Evolutionary conservation across 805 yeast species (phyloP).

Genomic region (Nakazawaea ambrosiae): DNA sequence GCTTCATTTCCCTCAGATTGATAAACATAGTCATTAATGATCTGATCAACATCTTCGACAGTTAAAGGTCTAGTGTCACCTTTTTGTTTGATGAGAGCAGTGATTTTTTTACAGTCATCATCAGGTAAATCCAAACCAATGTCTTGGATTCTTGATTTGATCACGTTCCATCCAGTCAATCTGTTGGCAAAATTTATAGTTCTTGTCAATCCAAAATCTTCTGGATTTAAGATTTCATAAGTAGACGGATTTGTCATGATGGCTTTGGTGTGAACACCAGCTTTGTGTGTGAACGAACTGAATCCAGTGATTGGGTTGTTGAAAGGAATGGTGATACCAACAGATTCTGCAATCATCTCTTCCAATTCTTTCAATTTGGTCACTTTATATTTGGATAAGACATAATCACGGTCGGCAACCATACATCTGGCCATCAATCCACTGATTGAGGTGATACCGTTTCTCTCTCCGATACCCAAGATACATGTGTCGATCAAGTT

Average conservation of each 20-base stretch:
- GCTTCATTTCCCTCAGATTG: constrained; percentile 32
- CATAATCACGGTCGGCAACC: constrained; percentile 54
- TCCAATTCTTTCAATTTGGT: constrained; percentile 51
- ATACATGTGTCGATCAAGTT: constrained; percentile 52
- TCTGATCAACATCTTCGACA: constrained; percentile 56
- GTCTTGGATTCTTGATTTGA: constrained; percentile 54
- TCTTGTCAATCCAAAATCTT: constrained; percentile 54
- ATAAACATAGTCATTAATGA: constrained; percentile 38
- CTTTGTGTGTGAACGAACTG: constrained; percentile 60
- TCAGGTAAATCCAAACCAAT: constrained; percentile 48
- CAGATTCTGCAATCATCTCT: constrained; percentile 52
- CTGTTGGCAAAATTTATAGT: constrained; percentile 56
- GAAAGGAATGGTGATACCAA: constrained; percentile 52
- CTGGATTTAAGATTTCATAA: constrained; percentile 51
- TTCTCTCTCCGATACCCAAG: constrained; percentile 58
- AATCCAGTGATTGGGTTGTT: constrained; percentile 59
- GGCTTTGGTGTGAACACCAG: constrained; percentile 59
- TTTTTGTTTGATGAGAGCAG: constrained; percentile 45
- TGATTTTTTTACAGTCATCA: constrained; percentile 51
- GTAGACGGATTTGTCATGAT: constrained; percentile 59
- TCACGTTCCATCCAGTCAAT: constrained; percentile 59
- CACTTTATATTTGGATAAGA: constrained; percentile 49
- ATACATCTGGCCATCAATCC: constrained; percentile 61
- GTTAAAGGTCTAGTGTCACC: constrained; percentile 56
- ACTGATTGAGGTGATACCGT: constrained; percentile 56